Percentiles rank a stretch among this genome's conserved stretches.
Evolutionary conservation across 192 early-diverging fungal genomes (phyloP).

Genomic region (Jimgerdemannia flammicorona): DNA sequence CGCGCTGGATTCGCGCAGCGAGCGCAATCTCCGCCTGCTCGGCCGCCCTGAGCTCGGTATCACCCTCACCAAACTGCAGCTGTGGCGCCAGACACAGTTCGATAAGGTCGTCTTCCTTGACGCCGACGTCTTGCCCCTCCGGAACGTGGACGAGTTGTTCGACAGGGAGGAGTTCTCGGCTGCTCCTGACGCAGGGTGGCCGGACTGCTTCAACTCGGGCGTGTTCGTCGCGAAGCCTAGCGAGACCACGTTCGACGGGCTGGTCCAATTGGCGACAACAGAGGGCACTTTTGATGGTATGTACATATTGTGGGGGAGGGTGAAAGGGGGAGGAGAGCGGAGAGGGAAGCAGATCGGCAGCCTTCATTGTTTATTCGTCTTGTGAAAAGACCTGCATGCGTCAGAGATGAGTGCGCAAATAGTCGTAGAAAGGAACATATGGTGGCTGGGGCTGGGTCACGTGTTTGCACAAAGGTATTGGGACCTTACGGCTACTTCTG

Average conservation of each 20-base stretch:
- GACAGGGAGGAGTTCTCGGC: conserved; percentile 69
- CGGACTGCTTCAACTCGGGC: conserved; percentile 96
- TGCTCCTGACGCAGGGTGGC: conserved; percentile 93
- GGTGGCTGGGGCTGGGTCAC: background rate
- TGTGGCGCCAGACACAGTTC: conserved; percentile 73
- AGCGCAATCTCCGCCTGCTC: conserved; percentile 61
- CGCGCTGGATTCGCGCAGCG: conserved; percentile 54
- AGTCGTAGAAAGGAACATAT: background rate
- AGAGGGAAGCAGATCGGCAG: background rate
- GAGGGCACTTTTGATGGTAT: conserved; percentile 84
- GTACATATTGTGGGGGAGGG: background rate
- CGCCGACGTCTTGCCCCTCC: conserved; percentile 85
- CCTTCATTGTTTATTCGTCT: background rate
- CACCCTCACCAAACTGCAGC: conserved; percentile 89
- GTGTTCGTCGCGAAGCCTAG: conserved; percentile 77
- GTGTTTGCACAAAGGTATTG: background rate
- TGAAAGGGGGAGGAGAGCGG: background rate
- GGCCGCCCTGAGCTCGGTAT: conserved; percentile 89
- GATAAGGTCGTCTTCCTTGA: conserved; percentile 78
- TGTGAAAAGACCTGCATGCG: background rate
- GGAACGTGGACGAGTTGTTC: conserved; percentile 84
- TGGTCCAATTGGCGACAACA: conserved; percentile 45
- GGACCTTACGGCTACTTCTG: background rate
- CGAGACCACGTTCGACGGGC: conserved; percentile 40
- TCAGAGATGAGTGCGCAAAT: background rate